Conservation (phyloP, 163 green algal species). For the Scenedesmus sp. region DNA sequence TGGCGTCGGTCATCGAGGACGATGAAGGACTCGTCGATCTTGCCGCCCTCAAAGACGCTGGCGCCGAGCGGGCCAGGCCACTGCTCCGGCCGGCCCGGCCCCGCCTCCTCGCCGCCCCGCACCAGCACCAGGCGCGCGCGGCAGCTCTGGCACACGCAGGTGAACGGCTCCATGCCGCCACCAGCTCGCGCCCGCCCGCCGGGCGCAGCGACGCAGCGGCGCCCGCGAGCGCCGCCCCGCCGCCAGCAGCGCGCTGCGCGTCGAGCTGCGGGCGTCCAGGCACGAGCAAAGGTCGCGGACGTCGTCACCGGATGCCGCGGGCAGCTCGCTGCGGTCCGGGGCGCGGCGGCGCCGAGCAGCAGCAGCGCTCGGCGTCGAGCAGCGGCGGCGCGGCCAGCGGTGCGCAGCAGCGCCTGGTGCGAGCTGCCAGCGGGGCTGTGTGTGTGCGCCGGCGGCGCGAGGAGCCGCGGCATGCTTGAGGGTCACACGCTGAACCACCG, state of each 20-base stretch:
- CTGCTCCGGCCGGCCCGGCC: not conserved
- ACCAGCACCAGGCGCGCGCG: constrained; percentile 48
- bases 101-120: not conserved
- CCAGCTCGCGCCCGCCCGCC: not conserved
- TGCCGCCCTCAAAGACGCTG: constrained; percentile 51
- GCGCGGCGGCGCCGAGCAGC: too few relatives aligned
- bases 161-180: constrained; percentile 16
- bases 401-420: too few relatives aligned
- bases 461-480: too few relatives aligned
- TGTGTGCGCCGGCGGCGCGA: too few relatives aligned
- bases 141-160: constrained; percentile 59
- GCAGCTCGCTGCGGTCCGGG: too few relatives aligned
- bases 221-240: not conserved
- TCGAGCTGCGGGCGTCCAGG: too few relatives aligned
- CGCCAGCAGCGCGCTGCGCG: not conserved
- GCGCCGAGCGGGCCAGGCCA: constrained; percentile 4
- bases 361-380: too few relatives aligned
- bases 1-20: constrained; percentile 61
- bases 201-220: not conserved
- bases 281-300: too few relatives aligned
- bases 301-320: too few relatives aligned
- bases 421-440: too few relatives aligned
- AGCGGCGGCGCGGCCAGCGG: too few relatives aligned
- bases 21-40: constrained; percentile 80
- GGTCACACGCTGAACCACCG: too few relatives aligned